Percentiles rank a stretch among this genome's conserved stretches.
These are phyloP conservation scores for Ceratocystis harringtonii DNA, from an alignment of 2,329 filamentous ascomycete species.

Conservation along the genomic window DNA sequence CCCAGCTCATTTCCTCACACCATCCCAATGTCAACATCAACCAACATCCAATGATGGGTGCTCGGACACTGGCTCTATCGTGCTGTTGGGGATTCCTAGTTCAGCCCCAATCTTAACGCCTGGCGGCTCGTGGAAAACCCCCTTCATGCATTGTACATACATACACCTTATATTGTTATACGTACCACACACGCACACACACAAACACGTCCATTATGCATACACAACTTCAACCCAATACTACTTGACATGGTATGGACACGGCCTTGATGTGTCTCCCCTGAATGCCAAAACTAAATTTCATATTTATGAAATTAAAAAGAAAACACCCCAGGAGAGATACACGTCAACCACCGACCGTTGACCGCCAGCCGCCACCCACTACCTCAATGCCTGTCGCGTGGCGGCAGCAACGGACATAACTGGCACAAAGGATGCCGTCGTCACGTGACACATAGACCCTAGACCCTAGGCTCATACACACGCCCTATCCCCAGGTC, in stretches of 20 bases:
- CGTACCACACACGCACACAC: background rate
- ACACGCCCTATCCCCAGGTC: no score
- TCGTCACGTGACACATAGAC: no score
- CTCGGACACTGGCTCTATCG: background rate
- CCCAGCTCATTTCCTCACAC: background rate
- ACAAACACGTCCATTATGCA: background rate
- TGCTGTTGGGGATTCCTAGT: background rate
- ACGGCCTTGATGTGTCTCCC: background rate
- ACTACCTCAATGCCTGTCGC: background rate
- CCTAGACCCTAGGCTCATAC: no score
- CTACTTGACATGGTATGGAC: background rate
- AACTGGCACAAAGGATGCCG: no score
- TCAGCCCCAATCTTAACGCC: background rate
- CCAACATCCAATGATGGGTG: background rate
- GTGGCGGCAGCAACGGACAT: no score
- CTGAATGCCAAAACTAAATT: background rate
- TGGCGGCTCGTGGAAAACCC: background rate
- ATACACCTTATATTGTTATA: background rate
- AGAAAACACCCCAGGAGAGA: background rate
- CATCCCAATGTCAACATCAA: background rate
- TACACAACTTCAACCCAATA: background rate
- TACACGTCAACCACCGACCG: background rate
- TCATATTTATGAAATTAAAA: no score
- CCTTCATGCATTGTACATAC: background rate
- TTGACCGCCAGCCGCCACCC: background rate